Conservation (phyloP, 129 eudicot species). For the Centaurea solstitialis region DNA sequence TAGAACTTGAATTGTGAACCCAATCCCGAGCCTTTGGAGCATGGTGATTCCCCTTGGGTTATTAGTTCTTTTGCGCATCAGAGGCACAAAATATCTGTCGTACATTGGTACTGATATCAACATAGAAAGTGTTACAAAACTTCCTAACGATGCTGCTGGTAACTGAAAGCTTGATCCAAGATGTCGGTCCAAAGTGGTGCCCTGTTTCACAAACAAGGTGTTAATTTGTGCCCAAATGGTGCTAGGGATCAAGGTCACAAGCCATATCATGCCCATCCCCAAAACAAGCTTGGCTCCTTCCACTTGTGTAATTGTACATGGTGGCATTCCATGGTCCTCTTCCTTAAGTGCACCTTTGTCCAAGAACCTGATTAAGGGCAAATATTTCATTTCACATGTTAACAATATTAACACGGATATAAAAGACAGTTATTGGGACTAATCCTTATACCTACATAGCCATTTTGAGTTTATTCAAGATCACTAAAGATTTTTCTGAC, state of each 20-base stretch:
- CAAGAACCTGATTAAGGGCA: slow-evolving; percentile 56
- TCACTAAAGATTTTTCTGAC: background rate
- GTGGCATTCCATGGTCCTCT: slow-evolving; percentile 33
- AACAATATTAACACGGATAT: background rate
- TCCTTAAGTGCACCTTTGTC: slow-evolving; percentile 84
- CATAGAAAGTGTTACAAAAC: slow-evolving; percentile 81
- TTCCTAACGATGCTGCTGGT: slow-evolving; percentile 89
- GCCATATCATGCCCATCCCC: slow-evolving; percentile 89
- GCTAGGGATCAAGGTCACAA: slow-evolving; percentile 79
- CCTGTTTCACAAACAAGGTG: slow-evolving; percentile 95
- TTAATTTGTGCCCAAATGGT: slow-evolving; percentile 97
- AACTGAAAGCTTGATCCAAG: slow-evolving; percentile 54
- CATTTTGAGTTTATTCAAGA: background rate
- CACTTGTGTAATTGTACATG: slow-evolving; percentile 92
- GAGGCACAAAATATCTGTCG: slow-evolving; percentile 74
- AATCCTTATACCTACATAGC: background rate
- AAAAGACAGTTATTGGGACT: background rate
- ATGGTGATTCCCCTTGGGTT: slow-evolving; percentile 93
- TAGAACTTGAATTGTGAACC: slow-evolving; percentile 64
- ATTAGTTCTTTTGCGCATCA: slow-evolving; percentile 61
- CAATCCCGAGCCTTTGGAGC: slow-evolving; percentile 78
- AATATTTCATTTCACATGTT: background rate
- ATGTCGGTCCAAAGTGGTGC: slow-evolving; percentile 86
- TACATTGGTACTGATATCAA: slow-evolving; percentile 68
- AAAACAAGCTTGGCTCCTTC: slow-evolving; percentile 78